phyloP scores from a whole-genome alignment of 768 basidiomycete species.

The Amanita rimosa region DNA sequence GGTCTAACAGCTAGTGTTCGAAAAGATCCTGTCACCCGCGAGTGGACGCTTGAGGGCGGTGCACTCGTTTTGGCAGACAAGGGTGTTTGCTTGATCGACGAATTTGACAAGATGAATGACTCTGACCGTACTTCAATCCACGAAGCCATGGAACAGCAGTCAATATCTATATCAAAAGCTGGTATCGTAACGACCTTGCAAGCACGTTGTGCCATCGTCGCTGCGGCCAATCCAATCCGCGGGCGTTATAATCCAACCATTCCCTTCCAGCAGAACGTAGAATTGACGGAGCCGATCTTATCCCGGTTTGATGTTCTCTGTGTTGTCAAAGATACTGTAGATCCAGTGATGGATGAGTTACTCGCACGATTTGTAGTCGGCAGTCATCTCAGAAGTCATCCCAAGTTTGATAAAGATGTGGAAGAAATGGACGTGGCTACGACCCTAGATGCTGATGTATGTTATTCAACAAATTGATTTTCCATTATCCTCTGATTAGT shows the following conservation, averaged over 20 bases:
- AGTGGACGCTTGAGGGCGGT: conserved; percentile 98
- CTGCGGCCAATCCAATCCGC: conserved; percentile 94
- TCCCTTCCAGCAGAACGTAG: conserved; percentile 97
- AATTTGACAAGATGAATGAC: conserved; percentile 99
- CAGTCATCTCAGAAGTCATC: conserved; percentile 89
- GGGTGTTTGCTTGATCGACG: conserved; percentile 95
- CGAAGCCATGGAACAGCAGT: conserved; percentile 99
- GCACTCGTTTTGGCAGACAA: conserved; percentile 98
- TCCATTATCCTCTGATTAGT: conserved; percentile 3
- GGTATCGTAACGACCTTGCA: conserved; percentile 98
- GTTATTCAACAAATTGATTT: conserved; percentile 15
- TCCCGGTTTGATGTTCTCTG: conserved; percentile 97
- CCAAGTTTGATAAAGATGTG: conserved; percentile 73
- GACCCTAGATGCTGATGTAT: conserved; percentile 79
- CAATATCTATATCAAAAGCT: conserved; percentile 97
- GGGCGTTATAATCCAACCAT: conserved; percentile 98
- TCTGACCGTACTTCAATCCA: conserved; percentile 96
- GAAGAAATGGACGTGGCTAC: conserved; percentile 96
- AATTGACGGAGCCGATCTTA: conserved; percentile 94
- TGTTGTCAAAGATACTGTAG: conserved; percentile 95
- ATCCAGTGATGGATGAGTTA: conserved; percentile 94
- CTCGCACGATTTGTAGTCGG: conserved; percentile 97
- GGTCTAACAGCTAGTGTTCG: conserved; percentile 99
- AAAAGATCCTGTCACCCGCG: conserved; percentile 92
- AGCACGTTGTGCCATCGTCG: conserved; percentile 94